Percentiles rank a stretch among this genome's conserved stretches.
phyloP scores from a whole-genome alignment of 345 rosid species.

The Citrus glauca region DNA sequence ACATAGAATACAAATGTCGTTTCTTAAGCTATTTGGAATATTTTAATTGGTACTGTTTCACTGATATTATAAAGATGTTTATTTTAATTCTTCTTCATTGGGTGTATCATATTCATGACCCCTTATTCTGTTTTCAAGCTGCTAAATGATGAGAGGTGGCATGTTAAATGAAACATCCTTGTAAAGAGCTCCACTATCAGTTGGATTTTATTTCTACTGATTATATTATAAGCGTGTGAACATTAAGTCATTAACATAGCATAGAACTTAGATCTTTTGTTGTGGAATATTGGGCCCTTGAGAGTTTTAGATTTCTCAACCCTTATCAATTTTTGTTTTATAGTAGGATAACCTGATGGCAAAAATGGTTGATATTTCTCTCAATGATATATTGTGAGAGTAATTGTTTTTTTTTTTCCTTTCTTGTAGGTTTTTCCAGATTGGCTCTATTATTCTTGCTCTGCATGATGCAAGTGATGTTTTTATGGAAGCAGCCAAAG shows the following conservation, averaged over 20 bases:
- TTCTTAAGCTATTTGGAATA: background rate
- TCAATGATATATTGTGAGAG: background rate
- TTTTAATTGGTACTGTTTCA: background rate
- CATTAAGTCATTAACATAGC: background rate
- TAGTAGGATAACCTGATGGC: background rate
- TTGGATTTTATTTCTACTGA: background rate
- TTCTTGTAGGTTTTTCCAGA: conserved; percentile 66
- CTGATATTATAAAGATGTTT: background rate
- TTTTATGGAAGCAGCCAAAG: conserved; percentile 89
- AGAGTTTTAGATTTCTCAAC: background rate
- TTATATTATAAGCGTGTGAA: background rate
- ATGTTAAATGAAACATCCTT: background rate
- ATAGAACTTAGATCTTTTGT: background rate
- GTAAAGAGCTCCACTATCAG: background rate
- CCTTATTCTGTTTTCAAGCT: background rate
- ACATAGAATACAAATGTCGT: background rate
- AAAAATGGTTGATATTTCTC: background rate
- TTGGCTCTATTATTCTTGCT: conserved; percentile 80
- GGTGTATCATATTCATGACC: background rate
- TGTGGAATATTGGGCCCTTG: background rate
- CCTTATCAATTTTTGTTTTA: background rate
- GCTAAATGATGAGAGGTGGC: background rate
- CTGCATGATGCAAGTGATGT: conserved; percentile 94
- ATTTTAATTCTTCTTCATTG: background rate
- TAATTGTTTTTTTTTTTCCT: background rate